These are phyloP conservation scores for Hebeloma cylindrosporum DNA, from an alignment of 768 basidiomycete species.

Conservation along the genomic window DNA sequence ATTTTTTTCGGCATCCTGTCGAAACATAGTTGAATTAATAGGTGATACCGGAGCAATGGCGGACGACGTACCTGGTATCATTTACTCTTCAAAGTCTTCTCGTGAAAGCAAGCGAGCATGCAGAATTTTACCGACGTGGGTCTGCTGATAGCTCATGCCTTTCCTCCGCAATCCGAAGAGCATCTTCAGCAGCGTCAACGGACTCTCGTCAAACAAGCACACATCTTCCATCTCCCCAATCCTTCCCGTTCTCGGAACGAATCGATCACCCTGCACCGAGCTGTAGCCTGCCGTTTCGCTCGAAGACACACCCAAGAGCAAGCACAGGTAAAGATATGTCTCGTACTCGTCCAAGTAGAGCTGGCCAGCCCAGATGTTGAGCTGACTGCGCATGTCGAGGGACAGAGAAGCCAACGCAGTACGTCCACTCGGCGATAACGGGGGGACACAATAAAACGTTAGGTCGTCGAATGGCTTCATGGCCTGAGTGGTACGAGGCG, in stretches of 20 bases:
- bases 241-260: constrained; percentile 24
- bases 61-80: no score
- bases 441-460: constrained; percentile 30
- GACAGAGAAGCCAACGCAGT: constrained; percentile 14
- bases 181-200: constrained; percentile 32
- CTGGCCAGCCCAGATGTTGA: constrained; percentile 47
- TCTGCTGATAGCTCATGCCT: constrained; percentile 34
- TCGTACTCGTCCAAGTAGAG: constrained; percentile 36
- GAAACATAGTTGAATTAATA: no score
- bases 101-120: constrained; percentile 13
- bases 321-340: constrained; percentile 35
- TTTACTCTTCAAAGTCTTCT: constrained; percentile 12
- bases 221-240: constrained; percentile 17
- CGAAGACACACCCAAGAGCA: constrained; percentile 34
- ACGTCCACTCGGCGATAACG: constrained; percentile 13
- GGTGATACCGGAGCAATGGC: no score
- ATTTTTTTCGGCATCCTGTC: no score
- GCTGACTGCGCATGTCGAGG: constrained; percentile 25
- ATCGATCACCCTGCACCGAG: constrained; percentile 30
- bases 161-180: constrained; percentile 38
- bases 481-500: constrained; percentile 33
- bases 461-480: constrained; percentile 40
- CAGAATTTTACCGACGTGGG: constrained; percentile 43
- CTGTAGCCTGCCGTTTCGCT: constrained; percentile 13
- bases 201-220: constrained; percentile 36